Evolutionary conservation across 768 basidiomycete genomes (phyloP).

Genomic region (Naganishia kalamii): DNA sequence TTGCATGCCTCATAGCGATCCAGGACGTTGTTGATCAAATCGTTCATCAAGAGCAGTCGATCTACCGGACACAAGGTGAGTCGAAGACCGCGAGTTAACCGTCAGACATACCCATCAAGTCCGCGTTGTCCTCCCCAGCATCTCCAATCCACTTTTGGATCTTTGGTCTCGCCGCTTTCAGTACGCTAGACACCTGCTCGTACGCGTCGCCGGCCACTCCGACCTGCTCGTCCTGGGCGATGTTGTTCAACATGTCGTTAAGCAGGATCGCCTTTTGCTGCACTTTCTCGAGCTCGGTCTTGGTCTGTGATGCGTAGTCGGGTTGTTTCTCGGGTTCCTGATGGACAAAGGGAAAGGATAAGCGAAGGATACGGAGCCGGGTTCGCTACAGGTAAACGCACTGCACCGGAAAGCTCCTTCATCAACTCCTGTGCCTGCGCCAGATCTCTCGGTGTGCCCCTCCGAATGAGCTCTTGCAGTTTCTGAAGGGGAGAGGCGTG

Average conservation of each 20-base stretch:
- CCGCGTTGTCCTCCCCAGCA: slow-evolving; percentile 79
- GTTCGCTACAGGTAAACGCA: slow-evolving; percentile 30
- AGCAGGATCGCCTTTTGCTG: slow-evolving; percentile 92
- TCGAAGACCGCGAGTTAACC: neutral
- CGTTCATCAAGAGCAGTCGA: slow-evolving; percentile 90
- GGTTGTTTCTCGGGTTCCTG: slow-evolving; percentile 85
- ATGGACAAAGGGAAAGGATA: neutral
- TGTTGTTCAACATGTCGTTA: slow-evolving; percentile 95
- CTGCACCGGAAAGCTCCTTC: slow-evolving; percentile 87
- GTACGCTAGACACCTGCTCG: slow-evolving; percentile 86
- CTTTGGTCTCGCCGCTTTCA: slow-evolving; percentile 77
- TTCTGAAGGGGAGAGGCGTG: slow-evolving; percentile 50
- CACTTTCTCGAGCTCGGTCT: slow-evolving; percentile 84
- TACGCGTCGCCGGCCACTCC: slow-evolving; percentile 79
- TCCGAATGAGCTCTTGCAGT: slow-evolving; percentile 92
- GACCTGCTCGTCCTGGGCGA: slow-evolving; percentile 72
- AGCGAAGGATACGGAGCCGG: neutral
- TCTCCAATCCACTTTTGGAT: slow-evolving; percentile 98
- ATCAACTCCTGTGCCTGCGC: slow-evolving; percentile 94
- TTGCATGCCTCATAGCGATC: slow-evolving; percentile 88
- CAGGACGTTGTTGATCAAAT: slow-evolving; percentile 90
- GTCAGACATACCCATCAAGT: slow-evolving; percentile 66
- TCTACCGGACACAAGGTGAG: slow-evolving; percentile 51
- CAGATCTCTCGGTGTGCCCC: slow-evolving; percentile 91
- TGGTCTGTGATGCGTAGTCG: slow-evolving; percentile 83